Evolutionary conservation across 164 flowering plant species (phyloP), one percentile per base, ranked within the genome.

Genomic region (Nymphaea colorata): DNA sequence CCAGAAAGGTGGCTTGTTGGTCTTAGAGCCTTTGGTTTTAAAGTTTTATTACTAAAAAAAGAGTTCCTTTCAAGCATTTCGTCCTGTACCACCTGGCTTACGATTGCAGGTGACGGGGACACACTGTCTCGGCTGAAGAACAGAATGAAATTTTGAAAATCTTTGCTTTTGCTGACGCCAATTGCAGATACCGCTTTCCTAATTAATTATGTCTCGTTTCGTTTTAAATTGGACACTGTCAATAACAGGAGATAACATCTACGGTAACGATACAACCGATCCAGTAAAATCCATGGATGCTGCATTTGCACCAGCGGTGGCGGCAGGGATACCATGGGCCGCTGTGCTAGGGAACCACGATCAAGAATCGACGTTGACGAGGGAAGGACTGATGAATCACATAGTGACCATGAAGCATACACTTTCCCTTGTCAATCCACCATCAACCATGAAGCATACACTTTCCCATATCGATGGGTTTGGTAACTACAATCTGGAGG

Each of bases 341-440:
- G 98, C 95, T n/a, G 87, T 94, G 25, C 80, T 91, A 14, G 98
- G 98, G 41, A 94, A 94, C 82, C 98, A 94, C 68, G 98, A 94
- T 67, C 96, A 89, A 72, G 92, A 94, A 77, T 81, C 87, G 4
- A 73, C 90, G 0, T 76, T 91, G 25, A 81, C 91, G 3, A 83
- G 97, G 78, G 84, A 81, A 78, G 90, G 79, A 3, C 88, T 94
- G 61, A 94, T 94, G 98, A 88, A 81, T 66, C 84, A 94, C 71
- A 77, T 94, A 2, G 86, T 76, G 11, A 75, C 78, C 11, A 73
- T 94, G 87, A 77, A 83, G 64, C 64, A 79, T 63, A 86, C 98
- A 2, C 51, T 94, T 64, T 79, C 98, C 43, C 77, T 66, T 68
- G 44, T 87, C n/a, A 91, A 89, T 67, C 95, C 97, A 64, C 45